Percentiles rank a stretch among this genome's conserved stretches.
Evolutionary conservation across 1,284 basidiomycete species (phyloP).

Genomic region (Apiotrichum domesticum): DNA sequence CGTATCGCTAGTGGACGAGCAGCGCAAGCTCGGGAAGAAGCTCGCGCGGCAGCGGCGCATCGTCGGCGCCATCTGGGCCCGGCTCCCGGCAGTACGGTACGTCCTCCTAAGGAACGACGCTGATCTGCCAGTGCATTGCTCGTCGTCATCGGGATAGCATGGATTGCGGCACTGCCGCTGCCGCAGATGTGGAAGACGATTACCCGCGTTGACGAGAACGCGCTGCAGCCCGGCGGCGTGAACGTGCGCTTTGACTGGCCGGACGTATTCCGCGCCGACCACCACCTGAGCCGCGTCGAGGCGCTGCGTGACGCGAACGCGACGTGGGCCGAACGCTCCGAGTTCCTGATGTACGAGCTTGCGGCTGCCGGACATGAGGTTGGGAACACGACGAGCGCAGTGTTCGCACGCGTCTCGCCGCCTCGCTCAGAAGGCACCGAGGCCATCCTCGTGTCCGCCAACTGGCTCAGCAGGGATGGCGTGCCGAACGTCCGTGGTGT

Average conservation of each 20-base stretch:
- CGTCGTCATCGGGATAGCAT: constrained; percentile 60
- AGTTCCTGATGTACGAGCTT: constrained; percentile 19
- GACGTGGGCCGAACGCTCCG: constrained; percentile 55
- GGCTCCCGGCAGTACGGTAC: constrained; percentile 6
- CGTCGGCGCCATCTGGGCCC: background rate
- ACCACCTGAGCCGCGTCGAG: constrained; percentile 65
- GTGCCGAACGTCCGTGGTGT: constrained; percentile 74
- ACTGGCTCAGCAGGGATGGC: constrained; percentile 63
- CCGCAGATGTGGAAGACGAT: constrained; percentile 56
- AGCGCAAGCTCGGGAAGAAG: constrained; percentile 8
- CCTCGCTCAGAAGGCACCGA: constrained; percentile 85
- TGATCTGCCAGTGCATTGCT: constrained; percentile 39
- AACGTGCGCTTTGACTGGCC: constrained; percentile 82
- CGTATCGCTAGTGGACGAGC: constrained; percentile 7
- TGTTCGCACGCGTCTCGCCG: constrained; percentile 73
- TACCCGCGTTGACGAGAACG: constrained; percentile 88
- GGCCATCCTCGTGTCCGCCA: constrained; percentile 81
- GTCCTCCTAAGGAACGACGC: background rate
- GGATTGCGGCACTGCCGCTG: constrained; percentile 67
- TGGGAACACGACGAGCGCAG: constrained; percentile 47
- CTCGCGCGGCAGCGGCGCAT: constrained; percentile 4
- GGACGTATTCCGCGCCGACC: constrained; percentile 76
- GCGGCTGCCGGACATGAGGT: constrained; percentile 21
- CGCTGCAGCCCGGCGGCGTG: constrained; percentile 81
- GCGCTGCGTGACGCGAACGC: constrained; percentile 57